Evolutionary conservation across 305 asterid genomes (phyloP).

Genomic region (Plantago coronopus): DNA sequence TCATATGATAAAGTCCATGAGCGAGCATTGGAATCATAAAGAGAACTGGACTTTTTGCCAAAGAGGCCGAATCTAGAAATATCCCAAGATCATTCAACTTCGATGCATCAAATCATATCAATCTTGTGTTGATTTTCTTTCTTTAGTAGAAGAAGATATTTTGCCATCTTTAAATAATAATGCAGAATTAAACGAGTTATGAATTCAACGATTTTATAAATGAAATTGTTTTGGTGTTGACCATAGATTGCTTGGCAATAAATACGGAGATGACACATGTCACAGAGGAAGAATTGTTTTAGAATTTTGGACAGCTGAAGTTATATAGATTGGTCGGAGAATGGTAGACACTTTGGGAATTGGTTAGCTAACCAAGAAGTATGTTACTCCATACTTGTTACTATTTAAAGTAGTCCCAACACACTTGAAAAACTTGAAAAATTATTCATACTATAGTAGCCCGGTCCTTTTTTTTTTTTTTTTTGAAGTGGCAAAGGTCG

Average conservation of each 20-base stretch:
- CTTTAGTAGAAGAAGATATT: too few species aligned
- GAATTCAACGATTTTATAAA: too few species aligned
- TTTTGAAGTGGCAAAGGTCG: too few species aligned
- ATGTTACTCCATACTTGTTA: too few species aligned
- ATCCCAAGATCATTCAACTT: not conserved
- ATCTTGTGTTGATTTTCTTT: too few species aligned
- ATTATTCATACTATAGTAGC: too few species aligned
- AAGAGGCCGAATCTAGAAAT: slow-evolving; percentile 5
- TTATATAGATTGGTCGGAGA: slow-evolving; percentile 1
- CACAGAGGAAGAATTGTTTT: not conserved
- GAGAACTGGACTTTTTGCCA: slow-evolving; percentile 2
- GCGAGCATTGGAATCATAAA: slow-evolving; percentile 16
- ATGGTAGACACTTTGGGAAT: not conserved
- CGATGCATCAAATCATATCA: not conserved
- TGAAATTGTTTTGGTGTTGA: too few species aligned
- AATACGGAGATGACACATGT: slow-evolving; percentile 4
- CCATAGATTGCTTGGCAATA: not conserved
- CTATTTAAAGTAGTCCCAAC: too few species aligned
- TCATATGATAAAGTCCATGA: not conserved
- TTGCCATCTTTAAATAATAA: too few species aligned
- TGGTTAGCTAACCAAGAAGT: slow-evolving; percentile 6
- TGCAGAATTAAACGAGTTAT: too few species aligned
- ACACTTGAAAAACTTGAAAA: too few species aligned
- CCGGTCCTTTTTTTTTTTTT: too few species aligned
- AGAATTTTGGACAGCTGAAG: not conserved